Percentiles rank a stretch among this genome's conserved stretches.
Conservation (phyloP, 495 filamentous ascomycete species). For the Penicillium soppii region DNA sequence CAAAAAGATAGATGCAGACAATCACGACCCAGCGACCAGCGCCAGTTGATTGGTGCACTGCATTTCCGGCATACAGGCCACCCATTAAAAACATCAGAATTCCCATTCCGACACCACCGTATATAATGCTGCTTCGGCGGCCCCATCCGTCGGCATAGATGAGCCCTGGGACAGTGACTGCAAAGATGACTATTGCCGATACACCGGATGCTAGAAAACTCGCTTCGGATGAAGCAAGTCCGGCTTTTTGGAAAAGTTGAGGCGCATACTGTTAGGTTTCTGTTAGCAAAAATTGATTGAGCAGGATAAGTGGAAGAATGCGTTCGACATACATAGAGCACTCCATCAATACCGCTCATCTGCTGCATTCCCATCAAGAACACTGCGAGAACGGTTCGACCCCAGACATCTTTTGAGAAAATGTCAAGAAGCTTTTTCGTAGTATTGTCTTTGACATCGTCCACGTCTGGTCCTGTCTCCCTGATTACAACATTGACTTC, state of each 20-base stretch:
- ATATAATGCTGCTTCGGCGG: constrained; percentile 52
- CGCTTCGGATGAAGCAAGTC: constrained; percentile 45
- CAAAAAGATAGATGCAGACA: constrained; percentile 46
- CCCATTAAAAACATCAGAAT: constrained; percentile 51
- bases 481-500: constrained; percentile 16
- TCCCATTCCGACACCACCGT: constrained; percentile 52
- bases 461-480: background rate
- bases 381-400: constrained; percentile 36
- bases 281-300: background rate
- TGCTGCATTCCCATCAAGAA: constrained; percentile 48
- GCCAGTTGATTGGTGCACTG: constrained; percentile 44
- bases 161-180: constrained; percentile 49
- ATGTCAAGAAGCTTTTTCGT: constrained; percentile 27
- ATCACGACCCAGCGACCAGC: constrained; percentile 57
- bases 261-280: constrained; percentile 45
- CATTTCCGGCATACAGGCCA: constrained; percentile 47
- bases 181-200: constrained; percentile 50
- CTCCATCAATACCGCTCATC: constrained; percentile 48
- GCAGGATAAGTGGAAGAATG: too few relatives aligned
- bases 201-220: constrained; percentile 57
- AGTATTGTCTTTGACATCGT: background rate
- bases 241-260: constrained; percentile 52
- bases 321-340: constrained; percentile 49
- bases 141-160: constrained; percentile 61
- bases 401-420: constrained; percentile 40